Percentiles rank a stretch among this genome's conserved stretches.
Conservation (phyloP, 176 grass and related monocot species). For the Dendrocalamus sinicus region DNA sequence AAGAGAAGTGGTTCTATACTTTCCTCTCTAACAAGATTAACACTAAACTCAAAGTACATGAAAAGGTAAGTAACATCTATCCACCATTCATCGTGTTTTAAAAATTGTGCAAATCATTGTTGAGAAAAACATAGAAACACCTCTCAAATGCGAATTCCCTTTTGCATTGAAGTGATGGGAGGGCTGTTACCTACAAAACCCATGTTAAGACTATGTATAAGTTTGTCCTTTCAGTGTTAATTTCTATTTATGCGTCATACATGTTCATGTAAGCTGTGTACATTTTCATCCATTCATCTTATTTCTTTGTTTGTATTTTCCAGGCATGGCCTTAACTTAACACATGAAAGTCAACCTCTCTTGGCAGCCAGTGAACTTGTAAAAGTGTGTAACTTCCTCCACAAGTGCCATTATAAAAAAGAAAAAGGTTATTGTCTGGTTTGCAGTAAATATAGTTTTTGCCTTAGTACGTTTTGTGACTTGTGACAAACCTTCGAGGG, state of each 20-base stretch:
- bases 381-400: slow-evolving; percentile 59
- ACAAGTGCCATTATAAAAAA: slow-evolving; percentile 32
- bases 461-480: background rate
- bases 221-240: slow-evolving; percentile 15
- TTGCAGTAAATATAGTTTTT: slow-evolving; percentile 6
- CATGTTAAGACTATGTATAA: slow-evolving; percentile 64
- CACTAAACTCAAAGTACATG: no score
- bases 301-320: slow-evolving; percentile 32
- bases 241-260: slow-evolving; percentile 18
- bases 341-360: slow-evolving; percentile 50
- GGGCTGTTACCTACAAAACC: slow-evolving; percentile 57
- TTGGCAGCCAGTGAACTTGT: slow-evolving; percentile 49
- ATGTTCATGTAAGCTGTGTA: slow-evolving; percentile 9
- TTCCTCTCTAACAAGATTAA: no score
- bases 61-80: no score
- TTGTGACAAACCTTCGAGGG: background rate
- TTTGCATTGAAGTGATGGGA: slow-evolving; percentile 49
- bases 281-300: background rate
- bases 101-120: no score
- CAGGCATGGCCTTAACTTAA: slow-evolving; percentile 64
- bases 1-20: no score
- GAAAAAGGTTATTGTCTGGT: slow-evolving; percentile 56
- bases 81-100: no score
- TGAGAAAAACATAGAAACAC: no score
- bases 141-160: slow-evolving; percentile 42